Evolutionary conservation across 371 early-diverging fungal genomes (phyloP), one percentile per base, ranked within the genome.

Genomic region (Saksenaea vasiformis): DNA sequence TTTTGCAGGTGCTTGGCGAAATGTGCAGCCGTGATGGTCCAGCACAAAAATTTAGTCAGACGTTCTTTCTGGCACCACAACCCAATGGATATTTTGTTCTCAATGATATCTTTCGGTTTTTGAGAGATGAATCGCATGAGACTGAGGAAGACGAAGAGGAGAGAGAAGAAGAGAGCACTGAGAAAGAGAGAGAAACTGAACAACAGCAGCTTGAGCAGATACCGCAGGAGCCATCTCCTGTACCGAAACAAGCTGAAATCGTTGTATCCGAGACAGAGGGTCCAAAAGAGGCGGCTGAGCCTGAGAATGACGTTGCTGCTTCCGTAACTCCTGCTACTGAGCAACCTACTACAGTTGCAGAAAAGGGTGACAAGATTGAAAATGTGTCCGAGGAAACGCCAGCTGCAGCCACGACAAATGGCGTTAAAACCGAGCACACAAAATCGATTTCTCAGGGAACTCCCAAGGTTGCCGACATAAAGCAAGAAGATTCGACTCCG

Each of bases 21-120:
- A 91, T 97, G 89, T 87, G 92, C 68, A 95, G 93, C 82, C 84
- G 84, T 51, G 89, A 85, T 41, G 87, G 80, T 28, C 75, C 91
- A 37, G 84, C 91, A 31, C 91, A 90, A 76, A 92, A 92, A 74
- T 98, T 97, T 66, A 90, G 87, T 28, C 97, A 98, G 74, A 95
- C 97, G 31, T 97, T 98, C 79, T 91, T 95, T 70, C 79, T 98
- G 55, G 96, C 95, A 37, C 87, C 88, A 71, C 94, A 96, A 72
- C 91, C 91, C 22, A 87, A 87, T 58, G 96, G 97, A 14, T 98
- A 90, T 78, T 96, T 89, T 72, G 93, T 97, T 28, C 77, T 92
- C 74, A 97, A 96, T 74, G 97, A 97, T 74, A 94, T 98, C 62
- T 91, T 97, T 81, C 91, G 98, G 56, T 98, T 90, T 82, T 73